phyloP scores from a whole-genome alignment of 2,329 filamentous ascomycete species.

The Ascochyta clinopodiicola region DNA sequence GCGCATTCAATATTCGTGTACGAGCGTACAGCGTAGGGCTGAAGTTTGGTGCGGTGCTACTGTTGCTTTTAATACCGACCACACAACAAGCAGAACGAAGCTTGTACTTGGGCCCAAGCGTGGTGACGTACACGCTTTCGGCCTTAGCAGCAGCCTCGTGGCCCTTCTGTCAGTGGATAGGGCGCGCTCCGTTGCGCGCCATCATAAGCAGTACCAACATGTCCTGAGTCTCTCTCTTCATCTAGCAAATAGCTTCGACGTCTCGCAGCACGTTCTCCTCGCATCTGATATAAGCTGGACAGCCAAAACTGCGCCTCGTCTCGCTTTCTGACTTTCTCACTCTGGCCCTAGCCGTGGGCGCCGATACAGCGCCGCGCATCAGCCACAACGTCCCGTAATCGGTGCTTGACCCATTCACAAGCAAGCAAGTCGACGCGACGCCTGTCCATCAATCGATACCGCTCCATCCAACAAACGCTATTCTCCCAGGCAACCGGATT shows the following conservation, averaged over 20 bases:
- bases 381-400: slow-evolving; percentile 13
- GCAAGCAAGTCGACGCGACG: slow-evolving; percentile 15
- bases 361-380: slow-evolving; percentile 9
- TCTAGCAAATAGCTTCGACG: slow-evolving; percentile 1
- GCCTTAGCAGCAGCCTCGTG: slow-evolving; percentile 8
- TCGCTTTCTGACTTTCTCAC: not conserved
- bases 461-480: slow-evolving; percentile 3
- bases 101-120: slow-evolving; percentile 4
- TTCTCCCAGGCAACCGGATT: slow-evolving; percentile 18
- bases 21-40: slow-evolving; percentile 13
- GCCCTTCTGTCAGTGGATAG: slow-evolving; percentile 7
- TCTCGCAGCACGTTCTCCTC: not conserved
- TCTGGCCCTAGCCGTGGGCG: slow-evolving; percentile 6
- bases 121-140: slow-evolving; percentile 15
- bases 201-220: slow-evolving; percentile 5
- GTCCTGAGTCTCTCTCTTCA: not conserved
- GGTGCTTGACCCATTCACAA: slow-evolving; percentile 2
- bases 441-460: slow-evolving; percentile 26
- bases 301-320: slow-evolving; percentile 4
- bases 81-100: slow-evolving; percentile 2
- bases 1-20: slow-evolving; percentile 15
- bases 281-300: slow-evolving; percentile 22
- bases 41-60: slow-evolving; percentile 5
- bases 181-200: slow-evolving; percentile 13
- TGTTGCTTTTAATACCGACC: slow-evolving; percentile 17